Evolutionary conservation across 2,329 filamentous ascomycete species (phyloP), one percentile per base, ranked within the genome.

Genomic region (Samsoniella hepiali): DNA sequence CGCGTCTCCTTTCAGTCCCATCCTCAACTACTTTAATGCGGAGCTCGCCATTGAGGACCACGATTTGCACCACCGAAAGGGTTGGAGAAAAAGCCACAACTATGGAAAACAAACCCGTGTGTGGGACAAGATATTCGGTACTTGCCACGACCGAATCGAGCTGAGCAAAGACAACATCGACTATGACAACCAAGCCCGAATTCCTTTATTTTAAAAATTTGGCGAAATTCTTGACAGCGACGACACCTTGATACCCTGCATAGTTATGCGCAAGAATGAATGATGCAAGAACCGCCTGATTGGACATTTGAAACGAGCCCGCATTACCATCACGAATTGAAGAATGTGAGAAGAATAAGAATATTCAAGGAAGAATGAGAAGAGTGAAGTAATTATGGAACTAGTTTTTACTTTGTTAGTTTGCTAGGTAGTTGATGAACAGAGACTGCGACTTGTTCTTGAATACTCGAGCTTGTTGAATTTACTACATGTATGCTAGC

Each of bases 41-140:
- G 76, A 79, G 27, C 66, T 79, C 6, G 67, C 75, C 1, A 73
- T 78, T 34, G 77, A 79, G 64, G 77, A 79, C 68, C 63, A 65
- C n/a, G 63, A 65, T 6, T 17, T 65, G 38, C 63, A 65, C 42
- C 63, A 65, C 54, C 58, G 74, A 3, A 70, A 71, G 64, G 74
- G 74, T 1, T 76, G 72, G 73, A 72, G 69, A 42, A 72, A 69
- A 59, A 75, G 72, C 44, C 67, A 70, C 58, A 76, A 75, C 63
- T 76, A 76, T 57, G 73, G 74, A 59, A 76, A 76, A 60, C 74
- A 75, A 65, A 75, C 74, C 9, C 60, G 70, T 3, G 53, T 76
- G 5, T 76, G 74, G 74, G 74, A 76, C 45, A 65, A 65, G 1
- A 34, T 74, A 5, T 76, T 76, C 51, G 74, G 74, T 2, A 73